Percentiles rank a stretch among this genome's conserved stretches.
phyloP scores from a whole-genome alignment of 331 rosid species.

The Quercus lobata region DNA sequence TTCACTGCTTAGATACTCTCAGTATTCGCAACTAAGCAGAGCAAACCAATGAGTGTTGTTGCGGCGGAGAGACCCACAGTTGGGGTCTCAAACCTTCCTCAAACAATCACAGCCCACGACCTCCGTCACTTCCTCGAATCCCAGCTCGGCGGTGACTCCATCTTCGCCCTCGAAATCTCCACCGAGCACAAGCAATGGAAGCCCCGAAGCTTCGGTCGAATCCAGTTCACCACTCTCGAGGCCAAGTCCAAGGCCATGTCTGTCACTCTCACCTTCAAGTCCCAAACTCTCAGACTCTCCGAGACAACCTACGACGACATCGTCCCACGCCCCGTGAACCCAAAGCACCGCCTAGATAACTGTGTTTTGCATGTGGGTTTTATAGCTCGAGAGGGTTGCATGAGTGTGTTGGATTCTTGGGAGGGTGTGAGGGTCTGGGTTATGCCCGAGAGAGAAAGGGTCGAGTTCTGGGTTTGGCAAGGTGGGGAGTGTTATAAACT shows the following conservation, averaged over 20 bases:
- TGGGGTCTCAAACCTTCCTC: slow-evolving; percentile 60
- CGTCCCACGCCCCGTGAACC: slow-evolving; percentile 42
- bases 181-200: slow-evolving; percentile 72
- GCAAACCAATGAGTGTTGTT: slow-evolving; percentile 17
- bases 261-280: slow-evolving; percentile 46
- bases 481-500: slow-evolving; percentile 44
- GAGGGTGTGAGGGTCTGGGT: slow-evolving; percentile 60
- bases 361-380: slow-evolving; percentile 56
- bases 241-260: slow-evolving; percentile 38
- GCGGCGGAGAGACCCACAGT: slow-evolving; percentile 37
- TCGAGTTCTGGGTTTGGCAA: slow-evolving; percentile 60
- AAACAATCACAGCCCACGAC: slow-evolving; percentile 51
- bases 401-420: slow-evolving; percentile 64
- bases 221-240: slow-evolving; percentile 57
- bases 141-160: slow-evolving; percentile 40
- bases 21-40: too few relatives aligned
- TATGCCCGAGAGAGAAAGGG: slow-evolving; percentile 64
- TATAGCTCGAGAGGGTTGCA: slow-evolving; percentile 24
- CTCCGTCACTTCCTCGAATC: slow-evolving; percentile 53
- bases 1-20: too few relatives aligned
- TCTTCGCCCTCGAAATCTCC: slow-evolving; percentile 76
- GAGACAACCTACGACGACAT: slow-evolving; percentile 46
- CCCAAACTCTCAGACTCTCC: slow-evolving; percentile 49
- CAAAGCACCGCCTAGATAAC: slow-evolving; percentile 35
- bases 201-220: slow-evolving; percentile 67